Base-by-base conservation (phyloP, 2,329 filamentous ascomycete genomes). In the Calcarisporium arbuscula region DNA sequence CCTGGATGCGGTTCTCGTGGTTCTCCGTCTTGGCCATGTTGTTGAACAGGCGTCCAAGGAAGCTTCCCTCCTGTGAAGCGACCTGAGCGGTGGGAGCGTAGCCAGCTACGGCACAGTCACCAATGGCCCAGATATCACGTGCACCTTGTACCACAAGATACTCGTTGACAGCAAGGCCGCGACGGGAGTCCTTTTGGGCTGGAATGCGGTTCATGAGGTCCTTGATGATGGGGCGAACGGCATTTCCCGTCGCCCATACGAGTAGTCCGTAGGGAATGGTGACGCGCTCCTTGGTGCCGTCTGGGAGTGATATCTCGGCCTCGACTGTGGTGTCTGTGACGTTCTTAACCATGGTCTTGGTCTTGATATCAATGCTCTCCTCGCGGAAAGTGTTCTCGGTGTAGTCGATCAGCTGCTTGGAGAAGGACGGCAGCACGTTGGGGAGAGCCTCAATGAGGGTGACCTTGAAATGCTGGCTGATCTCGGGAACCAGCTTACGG, bases 361-460 rank as follows among this genome's bases (percentile, higher is more conserved):
- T 94, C 64, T 86, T 84, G 67, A 98, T 95, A 51, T 86, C 82
- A 58, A 98, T 98, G 58, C 88, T 89, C 67, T 98, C 92, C 70
- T 98, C 92, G 68, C 94, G 92, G 72, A 98, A 94, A 30, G 90
- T 95, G 65, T 89, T 90, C 69, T 98, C 92, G 50, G 92, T 98
- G 74, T 98, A 98, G 56, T 98, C 92, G 57, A 98, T 96, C 55
- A 98, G 74, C 65, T 95, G 88, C 77, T 96, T 96, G 61, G 87
- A 95, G 75, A 98, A 98, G 74, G 89, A 94, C 53, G 92, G 92
- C 46, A 98, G 77, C 34, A 95, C 89, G 61, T 94, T 95, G 51
- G 92, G 92, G 21, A 98, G 78, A 42, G 92, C 92, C 69, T 98
- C 92, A 47, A 98, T 90, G 30, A 98, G 80, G 39, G 92, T 98